Base-by-base conservation (phyloP, 805 yeast species). In the Metschnikowia noctiluminum region DNA sequence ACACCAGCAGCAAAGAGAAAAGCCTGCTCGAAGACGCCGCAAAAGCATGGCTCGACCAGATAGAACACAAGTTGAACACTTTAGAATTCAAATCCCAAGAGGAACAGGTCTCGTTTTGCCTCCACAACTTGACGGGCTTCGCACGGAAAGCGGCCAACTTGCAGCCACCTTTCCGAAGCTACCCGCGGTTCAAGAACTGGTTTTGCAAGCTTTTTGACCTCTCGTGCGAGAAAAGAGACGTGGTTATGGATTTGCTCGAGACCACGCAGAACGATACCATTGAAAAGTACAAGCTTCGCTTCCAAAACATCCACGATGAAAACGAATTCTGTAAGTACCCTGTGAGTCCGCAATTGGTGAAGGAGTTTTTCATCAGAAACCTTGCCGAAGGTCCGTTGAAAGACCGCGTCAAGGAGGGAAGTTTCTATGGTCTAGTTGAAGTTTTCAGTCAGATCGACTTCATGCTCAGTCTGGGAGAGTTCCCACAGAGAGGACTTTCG, bases 281-380 rank as follows among this genome's bases (percentile, higher is more conserved):
- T 21, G 45, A 40, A 16, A 36, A 41, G 42, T 46, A 40, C 45
- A 40, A 46, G 38, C 36, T 46, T 36, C 14, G 8, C 21, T 40
- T 46, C 35, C 45, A 36, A 28, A 46, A 46, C 36, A 27, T 46
- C 28, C 44, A 37, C 42, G 49, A 40, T 28, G 49, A 46, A 37
- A 46, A 46, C 28, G 49, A 46, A 32, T 46, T 40, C 28, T 46
- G 49, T 28, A 28, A 46, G 28, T 46, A 28, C 35, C 49, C 45
- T n/a, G 49, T 46, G 21, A 46, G 49, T 28, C 49, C 49, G 30
- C 45, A 40, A 5, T 41, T 46, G 34, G 41, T 46, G 45, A 46
- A 35, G 38, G 49, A 46, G 38, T 46, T 46, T 30, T 46, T 46
- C 42, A 46, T 46, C 35, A 28, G 21, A 11, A 46, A 46, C 45